A percentile compares a stretch with the other conserved stretches of the same genome.
Evolutionary conservation across 352 stramenopile species (phyloP).

Genomic region (Phytophthora cajani): DNA sequence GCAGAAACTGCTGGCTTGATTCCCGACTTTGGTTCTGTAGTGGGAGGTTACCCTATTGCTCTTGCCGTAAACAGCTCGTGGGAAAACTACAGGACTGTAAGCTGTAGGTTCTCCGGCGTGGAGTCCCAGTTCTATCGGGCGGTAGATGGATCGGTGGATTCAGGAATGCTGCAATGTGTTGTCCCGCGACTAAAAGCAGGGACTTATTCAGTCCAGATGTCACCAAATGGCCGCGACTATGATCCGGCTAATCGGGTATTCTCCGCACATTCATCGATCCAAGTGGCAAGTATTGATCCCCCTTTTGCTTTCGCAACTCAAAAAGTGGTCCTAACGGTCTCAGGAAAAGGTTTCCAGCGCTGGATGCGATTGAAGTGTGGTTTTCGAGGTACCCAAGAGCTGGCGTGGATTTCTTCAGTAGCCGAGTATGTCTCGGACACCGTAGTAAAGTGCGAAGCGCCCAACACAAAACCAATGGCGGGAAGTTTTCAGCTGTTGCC

Average conservation of each 20-base stretch:
- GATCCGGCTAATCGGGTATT: slow-evolving; percentile 25
- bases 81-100: slow-evolving; percentile 15
- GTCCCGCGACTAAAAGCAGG: slow-evolving; percentile 34
- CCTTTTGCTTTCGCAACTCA: slow-evolving; percentile 23
- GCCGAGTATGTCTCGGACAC: slow-evolving; percentile 33
- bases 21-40: slow-evolving; percentile 36
- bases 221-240: slow-evolving; percentile 49
- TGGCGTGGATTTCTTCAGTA: slow-evolving; percentile 22
- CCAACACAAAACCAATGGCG: slow-evolving; percentile 9
- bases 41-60: slow-evolving; percentile 31
- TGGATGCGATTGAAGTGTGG: slow-evolving; percentile 53
- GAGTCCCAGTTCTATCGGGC: slow-evolving; percentile 9
- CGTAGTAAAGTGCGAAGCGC: slow-evolving; percentile 32
- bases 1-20: slow-evolving; percentile 9
- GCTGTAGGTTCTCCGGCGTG: slow-evolving; percentile 34
- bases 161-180: slow-evolving; percentile 21
- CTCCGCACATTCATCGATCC: slow-evolving; percentile 34
- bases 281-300: slow-evolving; percentile 26
- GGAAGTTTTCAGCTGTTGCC: slow-evolving; percentile 40
- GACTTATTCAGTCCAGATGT: slow-evolving; percentile 41
- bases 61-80: slow-evolving; percentile 26
- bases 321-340: slow-evolving; percentile 28
- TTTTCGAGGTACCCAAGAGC: slow-evolving; percentile 23
- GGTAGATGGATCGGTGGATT: not conserved
- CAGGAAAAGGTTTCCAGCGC: slow-evolving; percentile 43